phyloP scores from a whole-genome alignment of 345 rosid genomes.

The Cardamine chenopodiifolia region DNA sequence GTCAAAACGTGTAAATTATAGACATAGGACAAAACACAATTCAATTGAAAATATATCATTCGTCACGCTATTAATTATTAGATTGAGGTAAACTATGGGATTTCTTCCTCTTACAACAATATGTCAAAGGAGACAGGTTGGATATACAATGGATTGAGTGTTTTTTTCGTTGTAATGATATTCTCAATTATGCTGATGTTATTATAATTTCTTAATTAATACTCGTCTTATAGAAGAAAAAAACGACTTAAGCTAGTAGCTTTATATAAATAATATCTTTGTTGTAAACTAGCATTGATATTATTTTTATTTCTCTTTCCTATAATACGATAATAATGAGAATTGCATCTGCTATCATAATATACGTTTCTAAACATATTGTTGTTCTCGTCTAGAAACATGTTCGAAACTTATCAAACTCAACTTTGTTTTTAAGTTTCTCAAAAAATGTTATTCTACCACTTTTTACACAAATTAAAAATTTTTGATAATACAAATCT shows the following conservation, averaged over 20 bases:
- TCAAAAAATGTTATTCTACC: no score
- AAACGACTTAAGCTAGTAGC: slow-evolving; percentile 23
- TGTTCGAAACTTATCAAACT: slow-evolving; percentile 19
- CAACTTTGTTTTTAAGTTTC: not conserved
- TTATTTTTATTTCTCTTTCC: slow-evolving; percentile 15
- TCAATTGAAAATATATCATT: slow-evolving; percentile 2
- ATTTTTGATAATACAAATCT: no score
- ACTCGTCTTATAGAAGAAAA: not conserved
- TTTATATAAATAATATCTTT: not conserved
- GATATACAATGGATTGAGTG: slow-evolving; percentile 28
- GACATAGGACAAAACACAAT: slow-evolving; percentile 7
- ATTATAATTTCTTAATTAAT: slow-evolving; percentile 25
- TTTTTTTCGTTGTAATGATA: slow-evolving; percentile 26
- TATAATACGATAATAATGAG: slow-evolving; percentile 39
- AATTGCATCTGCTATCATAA: slow-evolving; percentile 12
- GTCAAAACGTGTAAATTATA: not conserved
- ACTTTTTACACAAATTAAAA: no score
- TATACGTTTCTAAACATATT: slow-evolving; percentile 27
- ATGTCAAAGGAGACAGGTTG: slow-evolving; percentile 39
- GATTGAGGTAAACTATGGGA: slow-evolving; percentile 24
- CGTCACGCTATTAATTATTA: slow-evolving; percentile 18
- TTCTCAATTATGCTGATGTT: slow-evolving; percentile 19
- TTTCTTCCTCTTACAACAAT: slow-evolving; percentile 15
- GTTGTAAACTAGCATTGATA: not conserved
- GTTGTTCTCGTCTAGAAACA: slow-evolving; percentile 25